Evolutionary conservation across 2,329 filamentous ascomycete species (phyloP).

Genomic region (Neurospora sp.): DNA sequence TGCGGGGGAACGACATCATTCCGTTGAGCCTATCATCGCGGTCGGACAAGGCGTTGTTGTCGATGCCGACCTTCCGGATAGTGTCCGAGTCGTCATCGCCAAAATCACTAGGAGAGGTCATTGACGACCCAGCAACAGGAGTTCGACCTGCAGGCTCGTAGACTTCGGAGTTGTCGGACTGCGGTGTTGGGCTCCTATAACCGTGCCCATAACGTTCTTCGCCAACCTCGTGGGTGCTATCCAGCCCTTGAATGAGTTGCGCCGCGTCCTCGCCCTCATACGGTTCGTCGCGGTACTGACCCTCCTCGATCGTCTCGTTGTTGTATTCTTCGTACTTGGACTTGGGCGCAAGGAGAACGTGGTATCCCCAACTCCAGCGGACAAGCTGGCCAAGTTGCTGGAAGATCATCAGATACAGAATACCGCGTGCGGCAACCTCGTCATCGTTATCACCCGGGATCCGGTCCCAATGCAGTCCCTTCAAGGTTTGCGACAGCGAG

Average conservation of each 20-base stretch:
- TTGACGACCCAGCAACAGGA: conserved; percentile 40
- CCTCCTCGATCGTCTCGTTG: conserved; percentile 43
- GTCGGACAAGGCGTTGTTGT: conserved; percentile 25
- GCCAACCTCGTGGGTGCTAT: conserved; percentile 30
- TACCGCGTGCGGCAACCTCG: conserved; percentile 86
- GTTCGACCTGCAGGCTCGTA: conserved; percentile 49
- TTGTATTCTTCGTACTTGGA: conserved; percentile 60
- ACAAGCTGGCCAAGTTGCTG: conserved; percentile 94
- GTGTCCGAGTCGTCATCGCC: conserved; percentile 34
- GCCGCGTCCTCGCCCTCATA: conserved; percentile 33
- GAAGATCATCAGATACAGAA: conserved; percentile 92
- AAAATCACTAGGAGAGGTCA: conserved; percentile 38
- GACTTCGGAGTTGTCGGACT: conserved; percentile 33
- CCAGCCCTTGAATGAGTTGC: conserved; percentile 35
- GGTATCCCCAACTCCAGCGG: conserved; percentile 97
- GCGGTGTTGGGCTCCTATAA: conserved; percentile 18
- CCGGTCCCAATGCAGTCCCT: conserved; percentile 86
- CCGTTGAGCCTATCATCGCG: conserved; percentile 34
- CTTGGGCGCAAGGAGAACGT: conserved; percentile 82
- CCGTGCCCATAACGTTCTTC: conserved; percentile 19
- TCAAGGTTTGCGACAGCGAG: conserved; percentile 83
- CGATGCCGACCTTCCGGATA: conserved; percentile 10
- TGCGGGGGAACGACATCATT: conserved; percentile 54
- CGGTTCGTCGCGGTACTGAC: conserved; percentile 44
- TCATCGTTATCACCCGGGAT: conserved; percentile 90